phyloP scores from a whole-genome alignment of 306 rosid genomes.

The cucumber (Cucumis sativus) region DNA sequence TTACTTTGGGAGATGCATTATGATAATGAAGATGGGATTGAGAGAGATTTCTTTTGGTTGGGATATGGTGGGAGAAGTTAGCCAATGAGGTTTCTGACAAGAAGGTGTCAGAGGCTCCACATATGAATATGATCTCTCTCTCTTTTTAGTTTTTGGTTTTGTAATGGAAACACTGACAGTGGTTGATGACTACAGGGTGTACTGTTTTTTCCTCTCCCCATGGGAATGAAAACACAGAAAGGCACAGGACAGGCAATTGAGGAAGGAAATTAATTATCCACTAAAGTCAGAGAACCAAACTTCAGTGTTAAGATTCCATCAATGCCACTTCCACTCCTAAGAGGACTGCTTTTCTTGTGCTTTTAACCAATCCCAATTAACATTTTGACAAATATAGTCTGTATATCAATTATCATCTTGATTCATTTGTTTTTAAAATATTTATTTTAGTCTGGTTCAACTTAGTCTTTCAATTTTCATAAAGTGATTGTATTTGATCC shows the following conservation, averaged over 20 bases:
- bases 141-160: not conserved
- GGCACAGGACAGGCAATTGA: not conserved
- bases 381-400: not conserved
- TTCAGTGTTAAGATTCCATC: constrained; percentile 1
- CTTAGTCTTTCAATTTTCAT: too few relatives aligned
- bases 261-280: not conserved
- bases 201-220: not conserved
- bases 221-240: not conserved
- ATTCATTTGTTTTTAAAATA: too few relatives aligned
- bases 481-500: too few relatives aligned
- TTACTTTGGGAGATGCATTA: not conserved
- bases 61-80: constrained; percentile 9
- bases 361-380: not conserved
- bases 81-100: constrained; percentile 31
- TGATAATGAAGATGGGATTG: not conserved
- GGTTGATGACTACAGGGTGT: constrained; percentile 1
- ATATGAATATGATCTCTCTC: not conserved
- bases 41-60: constrained; percentile 19
- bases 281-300: not conserved
- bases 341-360: not conserved
- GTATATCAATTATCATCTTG: too few relatives aligned
- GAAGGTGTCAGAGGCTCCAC: constrained; percentile 39
- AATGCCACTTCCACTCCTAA: not conserved
- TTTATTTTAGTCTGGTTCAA: too few relatives aligned
- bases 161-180: constrained; percentile 4